phyloP scores from a whole-genome alignment of 768 basidiomycete genomes.

The Naganishia onofrii region DNA sequence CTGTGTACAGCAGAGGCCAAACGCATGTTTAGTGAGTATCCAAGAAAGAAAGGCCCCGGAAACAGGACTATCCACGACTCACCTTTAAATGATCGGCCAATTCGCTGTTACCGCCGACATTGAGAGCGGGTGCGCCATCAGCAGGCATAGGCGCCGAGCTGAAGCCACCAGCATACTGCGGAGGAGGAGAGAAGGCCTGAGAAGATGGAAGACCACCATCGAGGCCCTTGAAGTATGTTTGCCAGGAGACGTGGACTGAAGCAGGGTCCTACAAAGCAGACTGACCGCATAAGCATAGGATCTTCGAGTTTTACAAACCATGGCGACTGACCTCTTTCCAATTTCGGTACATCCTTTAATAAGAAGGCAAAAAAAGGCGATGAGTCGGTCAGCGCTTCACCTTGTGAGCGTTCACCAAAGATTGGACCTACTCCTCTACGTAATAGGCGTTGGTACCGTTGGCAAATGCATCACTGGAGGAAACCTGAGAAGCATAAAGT shows the following conservation, averaged over 20 bases:
- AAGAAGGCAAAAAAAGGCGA: constrained; percentile 6
- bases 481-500: constrained; percentile 25
- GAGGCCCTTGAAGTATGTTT: constrained; percentile 86
- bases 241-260: constrained; percentile 92
- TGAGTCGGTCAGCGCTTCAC: constrained; percentile 6
- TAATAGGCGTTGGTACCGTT: constrained; percentile 95
- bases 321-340: constrained; percentile 47
- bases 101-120: constrained; percentile 64
- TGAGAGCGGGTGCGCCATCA: constrained; percentile 75
- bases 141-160: constrained; percentile 57
- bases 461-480: constrained; percentile 62
- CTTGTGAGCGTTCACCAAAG: not conserved
- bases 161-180: constrained; percentile 59
- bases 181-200: constrained; percentile 81
- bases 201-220: constrained; percentile 70
- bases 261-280: constrained; percentile 64
- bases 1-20: constrained; percentile 54
- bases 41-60: no score
- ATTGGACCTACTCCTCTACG: constrained; percentile 63
- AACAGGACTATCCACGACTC: constrained; percentile 28
- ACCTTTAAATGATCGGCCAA: constrained; percentile 94
- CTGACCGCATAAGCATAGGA: not conserved
- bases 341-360: constrained; percentile 75
- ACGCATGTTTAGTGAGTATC: not conserved
- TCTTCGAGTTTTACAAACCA: not conserved